Evolutionary conservation across 805 yeast species (phyloP), one percentile per base, ranked within the genome.

Genomic region (Ogataea pignaliae): DNA sequence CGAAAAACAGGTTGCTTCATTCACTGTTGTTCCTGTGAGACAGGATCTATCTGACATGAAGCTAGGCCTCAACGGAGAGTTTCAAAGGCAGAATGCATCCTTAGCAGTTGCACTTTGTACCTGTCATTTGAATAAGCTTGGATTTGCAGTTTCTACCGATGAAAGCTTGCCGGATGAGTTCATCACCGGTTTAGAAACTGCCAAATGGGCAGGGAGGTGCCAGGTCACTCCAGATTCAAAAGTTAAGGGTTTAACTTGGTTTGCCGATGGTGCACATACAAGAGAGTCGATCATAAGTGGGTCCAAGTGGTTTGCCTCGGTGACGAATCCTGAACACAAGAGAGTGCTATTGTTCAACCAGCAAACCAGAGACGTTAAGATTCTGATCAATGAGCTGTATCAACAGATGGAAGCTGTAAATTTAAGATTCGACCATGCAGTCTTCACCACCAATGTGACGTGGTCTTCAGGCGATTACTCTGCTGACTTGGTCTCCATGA

Each of bases 151-250:
- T 10, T 64, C 62, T 29, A 41, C 39, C 10, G 43, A 53, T 5
- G 56, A 54, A 12, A 51, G 47, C 9, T 63, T 83, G 34, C 85
- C 86, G 0, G 68, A 65, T 12, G 64, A 68, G 50, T 78, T 83
- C 44, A 48, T 69, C 4, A 53, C 55, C 13, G 97, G 97, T 2
- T 69, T 91, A 33, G 78, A 72, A 41, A 46, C 65, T 2, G 85
- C 95, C 1, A 67, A 72, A 37, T 93, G 98, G 97, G 93, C 93
- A n/a, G 99, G 99, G 1, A 73, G 99, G 54, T 91, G 98, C 55
- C 97, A 95, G 66, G 72, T 79, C 2, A 64, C 88, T 29, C 47
- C 54, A 6, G 73, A 68, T 18, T 11, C 46, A 3, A 69, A 70
- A 21, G 64, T 67, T 13, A 67, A 69, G 18, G 68, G 61, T 3